phyloP scores from a whole-genome alignment of 2,329 filamentous ascomycete species.

The Lachnellula suecica region DNA sequence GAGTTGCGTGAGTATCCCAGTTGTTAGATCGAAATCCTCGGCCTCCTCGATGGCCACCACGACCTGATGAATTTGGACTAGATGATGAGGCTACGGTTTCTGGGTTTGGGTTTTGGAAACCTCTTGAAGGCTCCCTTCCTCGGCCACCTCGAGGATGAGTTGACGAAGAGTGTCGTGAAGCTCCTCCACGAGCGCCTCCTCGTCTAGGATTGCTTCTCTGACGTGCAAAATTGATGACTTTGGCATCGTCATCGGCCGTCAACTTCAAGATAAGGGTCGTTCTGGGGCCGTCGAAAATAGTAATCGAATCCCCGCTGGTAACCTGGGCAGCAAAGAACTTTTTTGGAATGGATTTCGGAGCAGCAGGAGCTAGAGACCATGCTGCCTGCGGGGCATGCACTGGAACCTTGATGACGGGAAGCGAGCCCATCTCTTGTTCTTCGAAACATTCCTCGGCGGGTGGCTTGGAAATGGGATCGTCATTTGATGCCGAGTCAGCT shows the following conservation, averaged over 20 bases:
- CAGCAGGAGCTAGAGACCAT: slow-evolving; percentile 58
- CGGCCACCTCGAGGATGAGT: slow-evolving; percentile 29
- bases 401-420: slow-evolving; percentile 71
- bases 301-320: slow-evolving; percentile 44
- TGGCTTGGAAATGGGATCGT: slow-evolving; percentile 57
- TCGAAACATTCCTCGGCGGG: slow-evolving; percentile 81
- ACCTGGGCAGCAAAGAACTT: slow-evolving; percentile 48
- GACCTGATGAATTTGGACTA: slow-evolving; percentile 20
- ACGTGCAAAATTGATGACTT: slow-evolving; percentile 35
- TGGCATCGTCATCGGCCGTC: slow-evolving; percentile 44
- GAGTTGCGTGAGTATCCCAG: slow-evolving; percentile 26
- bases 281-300: slow-evolving; percentile 38
- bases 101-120: slow-evolving; percentile 23
- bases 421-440: slow-evolving; percentile 75
- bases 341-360: slow-evolving; percentile 53
- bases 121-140: slow-evolving; percentile 27
- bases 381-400: slow-evolving; percentile 58
- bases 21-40: slow-evolving; percentile 22
- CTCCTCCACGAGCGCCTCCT: slow-evolving; percentile 25
- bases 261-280: slow-evolving; percentile 44
- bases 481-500: slow-evolving; percentile 35
- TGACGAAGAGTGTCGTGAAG: slow-evolving; percentile 24
- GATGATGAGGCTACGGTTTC: slow-evolving; percentile 24
- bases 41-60: slow-evolving; percentile 24
- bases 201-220: slow-evolving; percentile 33